Base-by-base conservation (phyloP, 1,284 basidiomycete genomes). In the Volvariella surrecta region DNA sequence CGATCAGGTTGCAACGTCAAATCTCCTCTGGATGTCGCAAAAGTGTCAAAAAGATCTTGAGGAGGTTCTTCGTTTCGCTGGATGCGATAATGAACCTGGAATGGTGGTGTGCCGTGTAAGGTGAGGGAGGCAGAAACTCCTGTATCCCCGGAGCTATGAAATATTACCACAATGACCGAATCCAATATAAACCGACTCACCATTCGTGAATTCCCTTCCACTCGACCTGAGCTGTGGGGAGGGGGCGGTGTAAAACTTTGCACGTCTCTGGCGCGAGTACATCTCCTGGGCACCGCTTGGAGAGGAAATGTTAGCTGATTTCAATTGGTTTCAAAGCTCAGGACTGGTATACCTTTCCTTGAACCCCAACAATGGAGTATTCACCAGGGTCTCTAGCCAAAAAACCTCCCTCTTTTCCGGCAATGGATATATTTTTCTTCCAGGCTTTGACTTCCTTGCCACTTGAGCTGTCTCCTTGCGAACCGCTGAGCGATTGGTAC, bases 181-280 rank as follows among this genome's bases (percentile, higher is more conserved):
- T 15, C 42, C 28, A 11, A 30, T 24, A 30, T 18, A 32, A 32
- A 42, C 38, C 17, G n/a, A 31, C 49, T 35, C 53, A 87, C 89
- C 90, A 92, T 67, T 93, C 95, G 53, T 94, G 88, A 51, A 98
- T 87, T 43, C 86, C 83, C 55, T 83, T 85, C 75, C 93, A 92
- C 58, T 85, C 78, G 50, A 96, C 89, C 55, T 91, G 81, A 10
- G 88, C 84, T 1, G 75, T 79, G 1, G 91, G 90, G 32, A 73
- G 61, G 1, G 88, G 88, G 48, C 82, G 73, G 55, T 90, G 77
- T 30, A 86, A 64, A 1, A 92, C 85, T 39, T 67, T 73, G 54
- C 88, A 92, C 2, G 67, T 74, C 44, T 89, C 85, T 0, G 92
- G 90, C 44, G 85, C 85, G 35, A 89, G 65, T 0, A 96, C 77